Evolutionary conservation across 1,284 basidiomycete genomes (phyloP).

Genomic region (Cryptococcus depauperatus): DNA sequence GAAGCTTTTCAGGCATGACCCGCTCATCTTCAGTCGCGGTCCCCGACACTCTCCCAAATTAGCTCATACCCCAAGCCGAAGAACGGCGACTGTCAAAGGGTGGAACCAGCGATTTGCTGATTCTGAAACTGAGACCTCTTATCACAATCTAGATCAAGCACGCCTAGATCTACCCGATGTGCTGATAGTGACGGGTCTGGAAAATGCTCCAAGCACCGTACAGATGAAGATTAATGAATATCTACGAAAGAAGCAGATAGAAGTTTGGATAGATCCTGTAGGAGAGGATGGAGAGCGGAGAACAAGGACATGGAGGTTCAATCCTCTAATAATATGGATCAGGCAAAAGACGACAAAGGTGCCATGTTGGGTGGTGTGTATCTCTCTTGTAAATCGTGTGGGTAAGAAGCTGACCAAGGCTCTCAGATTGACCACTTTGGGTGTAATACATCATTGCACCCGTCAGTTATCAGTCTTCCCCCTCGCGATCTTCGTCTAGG

Average conservation of each 20-base stretch:
- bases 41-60: constrained; percentile 1
- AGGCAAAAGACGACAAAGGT: constrained; percentile 18
- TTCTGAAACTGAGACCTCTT: too few relatives aligned
- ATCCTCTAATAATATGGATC: constrained; percentile 35
- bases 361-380: constrained; percentile 33
- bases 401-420: neutral
- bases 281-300: constrained; percentile 1
- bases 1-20: neutral
- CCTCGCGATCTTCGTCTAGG: constrained; percentile 6
- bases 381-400: neutral
- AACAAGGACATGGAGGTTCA: constrained; percentile 5
- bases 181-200: constrained; percentile 31
- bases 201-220: constrained; percentile 21
- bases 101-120: too few relatives aligned
- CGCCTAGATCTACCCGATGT: constrained; percentile 10
- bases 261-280: neutral
- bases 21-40: neutral
- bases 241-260: constrained; percentile 8
- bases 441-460: constrained; percentile 14
- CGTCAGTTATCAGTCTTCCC: constrained; percentile 13
- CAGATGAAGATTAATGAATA: constrained; percentile 27
- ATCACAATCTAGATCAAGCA: neutral
- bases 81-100: neutral
- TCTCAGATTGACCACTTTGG: constrained; percentile 32
- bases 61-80: neutral